These are phyloP conservation scores for Asclepias syriaca DNA, from an alignment of 257 asterid species.

Conservation along the genomic window DNA sequence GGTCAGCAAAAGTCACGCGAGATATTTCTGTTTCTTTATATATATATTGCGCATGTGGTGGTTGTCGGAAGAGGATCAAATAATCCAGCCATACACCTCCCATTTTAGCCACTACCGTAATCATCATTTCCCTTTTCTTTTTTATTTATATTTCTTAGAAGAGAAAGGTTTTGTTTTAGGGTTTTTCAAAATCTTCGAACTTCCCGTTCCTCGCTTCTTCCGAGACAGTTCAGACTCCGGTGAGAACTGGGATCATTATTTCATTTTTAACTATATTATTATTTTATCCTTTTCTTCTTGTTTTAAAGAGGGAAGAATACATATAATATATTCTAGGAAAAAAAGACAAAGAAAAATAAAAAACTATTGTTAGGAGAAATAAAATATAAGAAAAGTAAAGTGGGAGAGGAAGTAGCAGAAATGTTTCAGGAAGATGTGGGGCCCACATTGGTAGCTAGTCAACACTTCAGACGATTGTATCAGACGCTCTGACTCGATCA, in stretches of 20 bases:
- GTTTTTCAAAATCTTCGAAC: neutral
- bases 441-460: too few species aligned
- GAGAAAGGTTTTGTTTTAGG: neutral
- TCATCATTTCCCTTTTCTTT: neutral
- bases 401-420: too few species aligned
- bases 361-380: too few species aligned
- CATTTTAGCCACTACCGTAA: neutral
- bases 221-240: neutral
- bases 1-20: slow-evolving; percentile 17
- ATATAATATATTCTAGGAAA: too few species aligned
- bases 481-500: too few species aligned
- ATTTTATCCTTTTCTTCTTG: too few species aligned
- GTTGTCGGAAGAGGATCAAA: slow-evolving; percentile 8
- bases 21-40: neutral
- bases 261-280: neutral
- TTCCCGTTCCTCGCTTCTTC: slow-evolving; percentile 1
- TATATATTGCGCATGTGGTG: slow-evolving; percentile 12
- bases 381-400: too few species aligned
- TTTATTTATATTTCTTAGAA: too few species aligned
- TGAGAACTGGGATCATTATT: neutral
- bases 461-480: too few species aligned
- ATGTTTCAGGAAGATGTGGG: too few species aligned
- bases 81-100: neutral
- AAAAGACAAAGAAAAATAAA: too few species aligned
- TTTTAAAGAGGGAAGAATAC: too few species aligned